A percentile compares a stretch with the other conserved stretches of the same genome.
These are phyloP conservation scores for Colletotrichum filicis DNA, from an alignment of 2,329 filamentous ascomycete species.

Conservation along the genomic window DNA sequence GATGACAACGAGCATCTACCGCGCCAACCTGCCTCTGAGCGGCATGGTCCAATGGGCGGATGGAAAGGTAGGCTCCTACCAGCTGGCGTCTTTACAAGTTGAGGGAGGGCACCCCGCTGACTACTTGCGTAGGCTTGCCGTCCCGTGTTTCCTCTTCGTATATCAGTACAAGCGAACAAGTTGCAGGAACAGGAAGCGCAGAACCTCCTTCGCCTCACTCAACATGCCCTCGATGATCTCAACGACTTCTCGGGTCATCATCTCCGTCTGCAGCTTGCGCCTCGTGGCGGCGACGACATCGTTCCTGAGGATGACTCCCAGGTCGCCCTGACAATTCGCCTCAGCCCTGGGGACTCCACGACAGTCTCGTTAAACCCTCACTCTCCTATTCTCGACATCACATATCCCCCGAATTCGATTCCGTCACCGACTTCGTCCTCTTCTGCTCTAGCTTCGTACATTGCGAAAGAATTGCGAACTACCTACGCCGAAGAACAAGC, in stretches of 20 bases:
- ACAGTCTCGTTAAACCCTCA: conserved; percentile 75
- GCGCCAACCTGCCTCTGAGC: conserved; percentile 83
- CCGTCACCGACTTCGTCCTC: conserved; percentile 75
- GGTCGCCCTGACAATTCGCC: conserved; percentile 75
- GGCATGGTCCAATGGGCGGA: conserved; percentile 94
- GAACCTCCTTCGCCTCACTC: conserved; percentile 81
- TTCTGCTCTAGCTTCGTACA: conserved; percentile 79
- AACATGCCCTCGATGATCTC: conserved; percentile 86
- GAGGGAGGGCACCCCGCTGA: neutral
- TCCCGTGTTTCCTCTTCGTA: conserved; percentile 86
- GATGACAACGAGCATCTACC: conserved; percentile 91
- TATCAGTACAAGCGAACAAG: conserved; percentile 77
- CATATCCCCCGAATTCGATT: conserved; percentile 76
- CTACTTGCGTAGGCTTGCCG: conserved; percentile 75
- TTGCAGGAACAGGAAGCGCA: conserved; percentile 76
- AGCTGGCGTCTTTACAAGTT: neutral
- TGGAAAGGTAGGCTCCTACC: conserved; percentile 73
- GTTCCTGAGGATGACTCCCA: conserved; percentile 55
- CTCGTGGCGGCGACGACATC: conserved; percentile 45
- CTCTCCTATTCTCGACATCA: conserved; percentile 78
- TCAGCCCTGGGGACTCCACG: conserved; percentile 72
- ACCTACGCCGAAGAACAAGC: conserved; percentile 91
- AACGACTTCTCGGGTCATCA: conserved; percentile 90
- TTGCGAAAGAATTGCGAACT: conserved; percentile 80
- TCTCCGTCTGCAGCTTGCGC: conserved; percentile 74